Evolutionary conservation across 2,329 filamentous ascomycete species (phyloP).

Genomic region (Verticillium longisporum): DNA sequence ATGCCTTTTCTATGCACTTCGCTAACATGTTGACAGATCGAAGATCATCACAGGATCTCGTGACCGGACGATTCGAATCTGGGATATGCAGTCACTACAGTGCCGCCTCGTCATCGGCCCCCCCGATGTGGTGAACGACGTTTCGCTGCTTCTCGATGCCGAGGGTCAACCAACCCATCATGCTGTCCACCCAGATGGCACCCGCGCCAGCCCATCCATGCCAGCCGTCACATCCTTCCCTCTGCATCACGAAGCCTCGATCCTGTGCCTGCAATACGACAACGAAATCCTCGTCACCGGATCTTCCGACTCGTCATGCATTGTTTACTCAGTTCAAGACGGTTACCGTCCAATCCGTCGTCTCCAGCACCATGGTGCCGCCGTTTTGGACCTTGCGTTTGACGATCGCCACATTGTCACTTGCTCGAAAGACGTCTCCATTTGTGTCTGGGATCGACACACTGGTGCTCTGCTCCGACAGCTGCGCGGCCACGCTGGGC

Average conservation of each 20-base stretch:
- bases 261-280: conserved; percentile 93
- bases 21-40: conserved; percentile 47
- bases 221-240: conserved; percentile 52
- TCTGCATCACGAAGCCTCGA: conserved; percentile 80
- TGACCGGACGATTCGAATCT: conserved; percentile 91
- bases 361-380: conserved; percentile 72
- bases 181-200: conserved; percentile 46
- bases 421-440: conserved; percentile 91
- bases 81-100: conserved; percentile 85
- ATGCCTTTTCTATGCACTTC: neutral
- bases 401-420: conserved; percentile 90
- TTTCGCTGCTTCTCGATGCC: conserved; percentile 42
- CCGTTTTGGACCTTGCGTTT: conserved; percentile 90
- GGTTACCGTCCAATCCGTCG: conserved; percentile 75
- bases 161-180: conserved; percentile 47
- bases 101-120: conserved; percentile 85
- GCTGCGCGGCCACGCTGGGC: conserved; percentile 78
- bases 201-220: conserved; percentile 34
- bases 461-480: conserved; percentile 72
- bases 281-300: conserved; percentile 89
- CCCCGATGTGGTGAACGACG: conserved; percentile 51
- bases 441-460: conserved; percentile 88
- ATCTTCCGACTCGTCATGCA: conserved; percentile 85
- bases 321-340: conserved; percentile 78
- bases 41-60: conserved; percentile 97